phyloP scores from a whole-genome alignment of 2,329 filamentous ascomycete species.

The Sporothrix phasma region DNA sequence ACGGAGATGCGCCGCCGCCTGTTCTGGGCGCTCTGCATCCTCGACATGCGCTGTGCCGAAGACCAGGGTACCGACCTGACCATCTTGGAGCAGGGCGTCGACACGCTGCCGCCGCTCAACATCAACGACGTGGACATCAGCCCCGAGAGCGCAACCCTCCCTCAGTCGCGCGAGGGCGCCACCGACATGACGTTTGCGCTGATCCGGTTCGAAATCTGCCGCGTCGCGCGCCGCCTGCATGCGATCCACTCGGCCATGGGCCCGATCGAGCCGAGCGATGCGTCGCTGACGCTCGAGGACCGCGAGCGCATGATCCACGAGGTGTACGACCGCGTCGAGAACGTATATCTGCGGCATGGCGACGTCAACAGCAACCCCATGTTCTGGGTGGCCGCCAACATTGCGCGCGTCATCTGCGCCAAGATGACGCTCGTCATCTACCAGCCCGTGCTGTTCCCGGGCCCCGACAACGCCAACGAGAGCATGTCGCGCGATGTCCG shows the following conservation, averaged over 20 bases:
- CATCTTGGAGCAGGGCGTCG: conserved; percentile 36
- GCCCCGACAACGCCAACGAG: conserved; percentile 25
- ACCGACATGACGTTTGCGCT: conserved; percentile 43
- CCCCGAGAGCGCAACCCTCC: conserved; percentile 37
- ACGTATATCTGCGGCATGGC: conserved; percentile 42
- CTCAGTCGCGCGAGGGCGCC: conserved; percentile 37
- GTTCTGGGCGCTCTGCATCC: conserved; percentile 51
- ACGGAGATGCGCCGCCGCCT: conserved; percentile 52
- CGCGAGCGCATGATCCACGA: conserved; percentile 30
- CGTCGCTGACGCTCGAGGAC: conserved; percentile 30
- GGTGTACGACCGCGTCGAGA: conserved; percentile 35
- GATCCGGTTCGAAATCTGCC: conserved; percentile 35
- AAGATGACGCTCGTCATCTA: conserved; percentile 47
- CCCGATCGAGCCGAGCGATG: conserved; percentile 24
- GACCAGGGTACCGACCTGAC: conserved; percentile 45
- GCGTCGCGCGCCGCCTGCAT: conserved; percentile 31
- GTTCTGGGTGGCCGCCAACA: conserved; percentile 42
- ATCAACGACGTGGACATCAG: conserved; percentile 45
- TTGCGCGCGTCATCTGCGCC: conserved; percentile 40
- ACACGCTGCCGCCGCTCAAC: conserved; percentile 46
- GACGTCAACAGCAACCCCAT: conserved; percentile 36
- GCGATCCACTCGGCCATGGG: conserved; percentile 28
- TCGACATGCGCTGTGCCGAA: conserved; percentile 52
- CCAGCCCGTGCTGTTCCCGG: conserved; percentile 39
- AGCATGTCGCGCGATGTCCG: conserved; percentile 26